Evolutionary conservation across 169 alveolate species (phyloP).

Genomic region (Plasmodium gallinaceum): DNA sequence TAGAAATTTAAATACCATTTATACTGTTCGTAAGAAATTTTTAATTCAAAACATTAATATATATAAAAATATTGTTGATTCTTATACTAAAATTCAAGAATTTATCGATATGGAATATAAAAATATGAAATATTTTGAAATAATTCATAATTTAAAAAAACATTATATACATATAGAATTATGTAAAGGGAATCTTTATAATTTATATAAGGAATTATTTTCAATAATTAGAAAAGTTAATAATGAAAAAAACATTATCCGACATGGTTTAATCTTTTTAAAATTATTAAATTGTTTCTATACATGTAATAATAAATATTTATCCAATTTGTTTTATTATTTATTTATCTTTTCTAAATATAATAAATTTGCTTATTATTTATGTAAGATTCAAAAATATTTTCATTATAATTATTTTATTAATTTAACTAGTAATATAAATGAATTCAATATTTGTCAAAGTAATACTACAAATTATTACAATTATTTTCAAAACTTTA

Average conservation of each 20-base stretch:
- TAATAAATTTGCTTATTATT: conserved; percentile 57
- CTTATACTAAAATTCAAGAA: conserved; percentile 32
- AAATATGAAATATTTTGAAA: conserved; percentile 27
- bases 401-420: conserved; percentile 56
- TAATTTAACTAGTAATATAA: conserved; percentile 19
- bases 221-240: conserved; percentile 51
- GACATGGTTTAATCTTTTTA: conserved; percentile 49
- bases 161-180: conserved; percentile 22
- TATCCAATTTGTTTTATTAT: conserved; percentile 53
- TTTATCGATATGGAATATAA: conserved; percentile 27
- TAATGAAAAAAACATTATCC: conserved; percentile 65
- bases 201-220: conserved; percentile 49
- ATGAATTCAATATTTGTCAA: neutral
- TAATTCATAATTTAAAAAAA: conserved; percentile 32
- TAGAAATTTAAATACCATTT: conserved; percentile 17
- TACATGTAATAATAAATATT: conserved; percentile 48
- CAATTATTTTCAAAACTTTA: neutral
- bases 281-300: conserved; percentile 35
- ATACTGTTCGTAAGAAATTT: conserved; percentile 26
- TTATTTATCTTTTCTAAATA: conserved; percentile 55
- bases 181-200: conserved; percentile 32
- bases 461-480: neutral
- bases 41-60: conserved; percentile 31
- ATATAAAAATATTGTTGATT: conserved; percentile 40
- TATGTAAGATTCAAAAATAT: conserved; percentile 44